Base-by-base conservation (phyloP, 1,139 yeast species). In the Keqinozyma sinolaborantium region DNA sequence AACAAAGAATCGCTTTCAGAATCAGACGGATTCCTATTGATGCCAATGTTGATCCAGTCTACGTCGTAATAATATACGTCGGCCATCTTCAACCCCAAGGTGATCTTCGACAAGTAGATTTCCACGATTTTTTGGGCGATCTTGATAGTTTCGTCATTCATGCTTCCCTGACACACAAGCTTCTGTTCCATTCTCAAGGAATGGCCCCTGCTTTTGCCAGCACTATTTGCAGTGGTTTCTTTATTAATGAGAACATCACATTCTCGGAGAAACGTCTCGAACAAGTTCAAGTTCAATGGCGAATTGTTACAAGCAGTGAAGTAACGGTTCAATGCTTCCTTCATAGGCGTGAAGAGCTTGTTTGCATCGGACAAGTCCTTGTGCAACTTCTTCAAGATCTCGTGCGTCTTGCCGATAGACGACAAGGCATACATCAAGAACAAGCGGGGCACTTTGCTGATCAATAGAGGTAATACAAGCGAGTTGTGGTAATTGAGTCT, bases 381-480 rank as follows among this genome's bases (percentile, higher is more conserved):
- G 30, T 70, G 61, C 18, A 73, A 51, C 33, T 67, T 64, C 37
- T 70, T 70, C 37, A 74, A 49, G 38, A 79, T 69, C 42, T 79
- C 79, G 51, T 81, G 82, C 15, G 87, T 69, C 40, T 83, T 79
- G 19, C 79, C 77, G 16, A 83, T 72, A 11, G 84, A 83, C 3
- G 87, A 72, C 34, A 85, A 66, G 0, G 87, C 78, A 52, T 80
- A 83, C 53, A 79, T 67, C 44, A 86, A 61, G 37, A 86, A 72
- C 14, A 83, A 66, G 30, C 95, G 57, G 3, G 95, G 85, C 3
- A 85, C 79, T 42, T 79, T 81, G 33, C 86, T 77, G 48, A 85
- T 53, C 14, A 79, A 45, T 8, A 80, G 50, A 0, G 84, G 78
- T 14, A 78, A 48, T 1, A 64, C 79, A 12, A 73, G 42, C 3